Evolutionary conservation across 768 basidiomycete genomes (phyloP).

Genomic region (Cystofilobasidium bisporidii): DNA sequence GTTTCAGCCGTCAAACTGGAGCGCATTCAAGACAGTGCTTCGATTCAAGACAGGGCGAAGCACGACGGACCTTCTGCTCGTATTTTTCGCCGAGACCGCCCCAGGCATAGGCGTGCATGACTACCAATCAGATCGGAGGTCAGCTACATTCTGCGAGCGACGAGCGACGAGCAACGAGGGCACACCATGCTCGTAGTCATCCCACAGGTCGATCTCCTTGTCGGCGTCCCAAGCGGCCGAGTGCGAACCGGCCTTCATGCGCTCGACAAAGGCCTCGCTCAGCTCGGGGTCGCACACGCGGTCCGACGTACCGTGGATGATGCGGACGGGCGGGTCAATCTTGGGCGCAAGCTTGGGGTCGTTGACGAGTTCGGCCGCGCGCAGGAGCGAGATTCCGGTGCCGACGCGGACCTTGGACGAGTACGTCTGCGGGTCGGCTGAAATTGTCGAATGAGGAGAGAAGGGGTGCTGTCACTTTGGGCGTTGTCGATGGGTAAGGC

Average conservation of each 20-base stretch:
- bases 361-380: slow-evolving; percentile 34
- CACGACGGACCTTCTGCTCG: slow-evolving; percentile 15
- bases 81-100: slow-evolving; percentile 5
- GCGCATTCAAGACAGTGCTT: background rate
- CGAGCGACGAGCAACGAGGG: background rate
- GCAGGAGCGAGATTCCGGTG: slow-evolving; percentile 39
- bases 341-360: background rate
- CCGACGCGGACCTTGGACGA: slow-evolving; percentile 39
- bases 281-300: slow-evolving; percentile 38
- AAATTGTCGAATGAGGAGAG: background rate
- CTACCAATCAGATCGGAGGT: background rate
- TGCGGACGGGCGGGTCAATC: slow-evolving; percentile 37
- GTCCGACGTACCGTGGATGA: slow-evolving; percentile 41
- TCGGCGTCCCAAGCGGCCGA: slow-evolving; percentile 30
- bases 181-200: slow-evolving; percentile 41
- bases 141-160: slow-evolving; percentile 32
- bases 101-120: slow-evolving; percentile 15
- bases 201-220: slow-evolving; percentile 41
- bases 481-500: too few species aligned
- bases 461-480: too few species aligned
- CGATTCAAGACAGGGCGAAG: background rate
- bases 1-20: background rate
- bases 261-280: slow-evolving; percentile 36
- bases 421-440: slow-evolving; percentile 38
- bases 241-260: slow-evolving; percentile 28